Percentiles rank a stretch among this genome's conserved stretches.
These are phyloP conservation scores for Aspergillus caelatus DNA, from an alignment of 2,329 filamentous ascomycete genomes.

Conservation along the genomic window DNA sequence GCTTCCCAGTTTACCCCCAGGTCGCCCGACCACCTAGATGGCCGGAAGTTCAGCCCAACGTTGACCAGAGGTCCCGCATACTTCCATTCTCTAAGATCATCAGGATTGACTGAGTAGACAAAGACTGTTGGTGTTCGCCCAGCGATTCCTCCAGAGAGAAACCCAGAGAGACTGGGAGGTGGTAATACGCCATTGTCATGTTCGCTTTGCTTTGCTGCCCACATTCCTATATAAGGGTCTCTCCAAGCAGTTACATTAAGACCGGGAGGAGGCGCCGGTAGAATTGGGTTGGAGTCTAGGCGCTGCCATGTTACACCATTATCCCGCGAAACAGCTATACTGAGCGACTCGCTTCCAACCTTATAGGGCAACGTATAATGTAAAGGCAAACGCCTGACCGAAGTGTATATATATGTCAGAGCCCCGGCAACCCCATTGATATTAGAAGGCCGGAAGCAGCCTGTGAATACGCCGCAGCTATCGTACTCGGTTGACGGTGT, in stretches of 20 bases:
- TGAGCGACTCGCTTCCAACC: conserved; percentile 40
- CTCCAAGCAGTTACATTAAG: conserved; percentile 46
- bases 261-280: conserved; percentile 36
- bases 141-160: conserved; percentile 53
- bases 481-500: conserved; percentile 42
- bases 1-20: conserved; percentile 58
- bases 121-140: conserved; percentile 50
- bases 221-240: conserved; percentile 43
- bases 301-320: conserved; percentile 43
- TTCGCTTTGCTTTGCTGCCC: conserved; percentile 28
- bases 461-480: conserved; percentile 45
- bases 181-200: conserved; percentile 7
- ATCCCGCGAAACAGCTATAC: conserved; percentile 42
- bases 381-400: conserved; percentile 43
- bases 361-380: conserved; percentile 45
- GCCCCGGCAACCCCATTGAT: conserved; percentile 27
- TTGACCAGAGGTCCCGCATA: conserved; percentile 50
- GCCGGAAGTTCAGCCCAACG: conserved; percentile 41
- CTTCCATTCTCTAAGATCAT: conserved; percentile 48
- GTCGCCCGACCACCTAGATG: conserved; percentile 53
- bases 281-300: conserved; percentile 40
- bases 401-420: conserved; percentile 46
- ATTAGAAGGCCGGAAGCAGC: conserved; percentile 38
- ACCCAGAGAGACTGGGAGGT: conserved; percentile 44
- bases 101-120: conserved; percentile 47